Evolutionary conservation across 1,139 yeast genomes (phyloP).

Genomic region (Yamadazyma kanchanaburiensis): DNA sequence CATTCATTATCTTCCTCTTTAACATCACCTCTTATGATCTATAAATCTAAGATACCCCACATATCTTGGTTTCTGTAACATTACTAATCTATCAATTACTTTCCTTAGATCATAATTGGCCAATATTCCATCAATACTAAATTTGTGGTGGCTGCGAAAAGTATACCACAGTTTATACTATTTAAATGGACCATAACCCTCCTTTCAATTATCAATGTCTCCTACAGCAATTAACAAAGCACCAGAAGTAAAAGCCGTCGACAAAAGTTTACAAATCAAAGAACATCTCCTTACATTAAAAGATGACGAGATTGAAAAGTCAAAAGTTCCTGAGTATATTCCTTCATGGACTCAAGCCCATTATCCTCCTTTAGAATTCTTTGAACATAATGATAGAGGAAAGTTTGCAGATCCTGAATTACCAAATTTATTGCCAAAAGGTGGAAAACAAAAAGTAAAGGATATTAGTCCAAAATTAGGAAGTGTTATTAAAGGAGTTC

Average conservation of each 20-base stretch:
- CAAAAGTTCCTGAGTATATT: conserved; percentile 34
- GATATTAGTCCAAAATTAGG: conserved; percentile 65
- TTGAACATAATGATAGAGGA: conserved; percentile 53
- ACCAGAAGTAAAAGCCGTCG: too few species aligned
- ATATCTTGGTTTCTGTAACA: too few species aligned
- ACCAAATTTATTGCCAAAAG: conserved; percentile 45
- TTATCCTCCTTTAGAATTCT: conserved; percentile 44
- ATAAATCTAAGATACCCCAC: too few species aligned
- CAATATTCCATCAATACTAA: too few species aligned
- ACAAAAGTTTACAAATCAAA: neutral
- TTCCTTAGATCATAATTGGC: too few species aligned
- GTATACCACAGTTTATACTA: too few species aligned
- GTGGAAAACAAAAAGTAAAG: conserved; percentile 26
- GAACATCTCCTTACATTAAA: neutral
- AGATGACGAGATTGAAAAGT: conserved; percentile 7
- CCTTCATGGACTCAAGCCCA: conserved; percentile 51
- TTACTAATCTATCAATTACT: too few species aligned
- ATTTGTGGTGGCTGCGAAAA: too few species aligned
- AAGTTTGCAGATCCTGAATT: conserved; percentile 54
- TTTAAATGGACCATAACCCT: neutral
- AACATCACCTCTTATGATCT: too few species aligned
- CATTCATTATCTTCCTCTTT: too few species aligned
- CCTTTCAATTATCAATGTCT: neutral
- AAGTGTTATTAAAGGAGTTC: conserved; percentile 57
- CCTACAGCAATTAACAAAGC: too few species aligned